A percentile compares a stretch with the other conserved stretches of the same genome.
Conservation (phyloP, 129 eudicot genomes). For the Pseudognaphalium luteoalbum region DNA sequence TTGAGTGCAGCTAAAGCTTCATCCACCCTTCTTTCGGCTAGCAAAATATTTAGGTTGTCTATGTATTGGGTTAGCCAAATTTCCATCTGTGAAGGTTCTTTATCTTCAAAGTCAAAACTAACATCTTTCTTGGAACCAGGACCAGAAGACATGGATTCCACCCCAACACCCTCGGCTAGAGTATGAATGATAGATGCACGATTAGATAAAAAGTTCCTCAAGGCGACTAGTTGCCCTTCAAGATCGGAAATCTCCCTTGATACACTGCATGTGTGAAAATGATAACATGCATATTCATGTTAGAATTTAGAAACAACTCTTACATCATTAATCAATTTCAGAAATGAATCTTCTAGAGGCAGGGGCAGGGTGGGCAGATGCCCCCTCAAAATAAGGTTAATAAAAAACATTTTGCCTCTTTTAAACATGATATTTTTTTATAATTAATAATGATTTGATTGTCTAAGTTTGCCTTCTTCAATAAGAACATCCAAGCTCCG, state of each 20-base stretch:
- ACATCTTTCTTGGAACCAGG: constrained; percentile 40
- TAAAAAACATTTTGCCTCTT: too few species aligned
- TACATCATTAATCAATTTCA: background rate
- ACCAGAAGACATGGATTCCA: constrained; percentile 51
- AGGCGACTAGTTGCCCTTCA: constrained; percentile 84
- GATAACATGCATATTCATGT: background rate
- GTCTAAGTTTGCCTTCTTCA: too few species aligned
- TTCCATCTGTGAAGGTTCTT: constrained; percentile 59
- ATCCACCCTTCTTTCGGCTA: constrained; percentile 77
- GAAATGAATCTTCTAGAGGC: background rate
- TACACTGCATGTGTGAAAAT: constrained; percentile 40
- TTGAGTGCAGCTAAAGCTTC: constrained; percentile 71
- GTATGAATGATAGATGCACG: constrained; percentile 67
- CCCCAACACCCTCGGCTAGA: constrained; percentile 70
- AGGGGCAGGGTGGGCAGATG: background rate
- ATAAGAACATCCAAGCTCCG: too few species aligned
- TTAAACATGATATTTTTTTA: too few species aligned
- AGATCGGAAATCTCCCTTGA: constrained; percentile 92
- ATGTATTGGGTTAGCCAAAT: constrained; percentile 61
- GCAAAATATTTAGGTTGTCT: constrained; percentile 68
- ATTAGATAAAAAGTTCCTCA: constrained; percentile 65
- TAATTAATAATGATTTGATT: too few species aligned
- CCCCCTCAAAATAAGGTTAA: background rate
- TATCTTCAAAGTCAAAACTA: constrained; percentile 36
- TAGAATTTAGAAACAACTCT: background rate